Base-by-base conservation (phyloP, 2,329 filamentous ascomycete genomes). In the Hypoxylon sp. region DNA sequence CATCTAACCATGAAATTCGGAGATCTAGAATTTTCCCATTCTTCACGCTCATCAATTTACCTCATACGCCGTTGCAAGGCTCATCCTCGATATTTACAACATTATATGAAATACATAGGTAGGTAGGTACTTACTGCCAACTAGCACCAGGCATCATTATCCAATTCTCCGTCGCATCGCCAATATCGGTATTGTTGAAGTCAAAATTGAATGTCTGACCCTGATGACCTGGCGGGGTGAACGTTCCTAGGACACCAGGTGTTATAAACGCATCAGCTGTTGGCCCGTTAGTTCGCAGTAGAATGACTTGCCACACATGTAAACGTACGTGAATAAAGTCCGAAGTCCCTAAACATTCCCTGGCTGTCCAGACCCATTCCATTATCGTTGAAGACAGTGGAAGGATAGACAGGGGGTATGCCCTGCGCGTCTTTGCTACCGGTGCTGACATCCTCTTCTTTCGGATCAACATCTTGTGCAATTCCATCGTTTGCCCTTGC, bases 291-390 rank as follows among this genome's bases (percentile, higher is more conserved):
- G 52, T 25, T 29, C 23, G 16, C 16, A 32, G 21, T 32, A 30
- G 27, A 3, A 25, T 3, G 2, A 41, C 1, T 3, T 19, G 21
- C 14, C 5, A 41, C 6, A 11, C 32, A n/a, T 32, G 30, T 32
- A n/a, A 45, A n/a, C 52, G 30, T 7, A 55, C 52, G 52, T 30
- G 52, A 55, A 45, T 55, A 55, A 45, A 55, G 39, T 32, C 52
- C 52, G 11, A 55, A 6, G 27, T 55, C 52, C 16, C 52, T 55
- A 16, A 55, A 55, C 39, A 55, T 45, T 12, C 52, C 52, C 37
- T 55, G 52, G 16, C 7, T 45, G 29, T 45, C 39, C 32, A 55
- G 52, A 2, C 37, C 37, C 52, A 55, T 45, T 23, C 39, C 52
- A 16, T 5, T 16, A 23, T 55, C 25, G 25, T 45, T 45, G 12